phyloP scores from a whole-genome alignment of 164 flowering plant genomes.

The Nymphaea colorata region DNA sequence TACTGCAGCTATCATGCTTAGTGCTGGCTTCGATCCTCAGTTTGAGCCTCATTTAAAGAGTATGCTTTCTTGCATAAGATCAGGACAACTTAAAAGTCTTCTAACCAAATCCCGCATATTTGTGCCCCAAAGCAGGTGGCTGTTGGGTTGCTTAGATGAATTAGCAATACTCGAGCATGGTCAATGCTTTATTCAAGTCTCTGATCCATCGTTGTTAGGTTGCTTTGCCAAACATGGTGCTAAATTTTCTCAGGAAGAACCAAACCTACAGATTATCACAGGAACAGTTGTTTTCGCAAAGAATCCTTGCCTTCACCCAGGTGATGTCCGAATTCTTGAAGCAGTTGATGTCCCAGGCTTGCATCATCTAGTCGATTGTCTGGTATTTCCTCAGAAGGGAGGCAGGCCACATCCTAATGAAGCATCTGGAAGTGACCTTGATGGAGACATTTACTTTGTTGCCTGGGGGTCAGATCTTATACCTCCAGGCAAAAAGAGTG shows the following conservation, averaged over 20 bases:
- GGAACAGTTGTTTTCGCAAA: conserved; percentile 74
- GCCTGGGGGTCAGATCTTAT: conserved; percentile 79
- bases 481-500: conserved; percentile 77
- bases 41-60: conserved; percentile 76
- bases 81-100: conserved; percentile 75
- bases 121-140: conserved; percentile 78
- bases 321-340: conserved; percentile 79
- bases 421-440: conserved; percentile 98
- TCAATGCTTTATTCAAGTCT: conserved; percentile 86
- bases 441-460: conserved; percentile 89
- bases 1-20: conserved; percentile 77
- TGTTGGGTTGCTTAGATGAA: conserved; percentile 92
- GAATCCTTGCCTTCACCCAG: conserved; percentile 98
- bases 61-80: conserved; percentile 68
- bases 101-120: conserved; percentile 78
- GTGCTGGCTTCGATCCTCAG: conserved; percentile 80
- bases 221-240: conserved; percentile 72
- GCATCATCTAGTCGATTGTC: conserved; percentile 80
- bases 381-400: conserved; percentile 91
- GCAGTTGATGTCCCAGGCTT: conserved; percentile 76
- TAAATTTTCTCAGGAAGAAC: conserved; percentile 33
- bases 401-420: conserved; percentile 87
- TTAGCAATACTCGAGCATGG: conserved; percentile 75
- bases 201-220: conserved; percentile 53
- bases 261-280: conserved; percentile 36